Percentiles rank a stretch among this genome's conserved stretches.
Conservation (phyloP, 1,284 basidiomycete genomes). For the Meira nashicola region DNA sequence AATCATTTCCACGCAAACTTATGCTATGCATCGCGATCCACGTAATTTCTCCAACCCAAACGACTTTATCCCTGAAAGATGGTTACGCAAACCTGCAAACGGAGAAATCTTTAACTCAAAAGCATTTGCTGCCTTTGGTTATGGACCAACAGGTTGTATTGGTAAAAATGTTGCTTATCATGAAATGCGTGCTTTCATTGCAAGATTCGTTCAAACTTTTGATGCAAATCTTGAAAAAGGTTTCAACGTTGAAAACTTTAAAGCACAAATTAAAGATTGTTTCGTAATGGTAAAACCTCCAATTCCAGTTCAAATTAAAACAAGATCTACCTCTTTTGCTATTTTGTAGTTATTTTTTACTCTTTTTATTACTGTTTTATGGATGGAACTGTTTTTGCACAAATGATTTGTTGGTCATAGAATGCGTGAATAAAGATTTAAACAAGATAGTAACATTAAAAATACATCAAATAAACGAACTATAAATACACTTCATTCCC, state of each 20-base stretch:
- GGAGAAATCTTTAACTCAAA: slow-evolving; percentile 18
- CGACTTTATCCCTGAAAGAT: slow-evolving; percentile 21
- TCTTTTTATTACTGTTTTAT: too few relatives aligned
- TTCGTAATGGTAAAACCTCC: slow-evolving; percentile 11
- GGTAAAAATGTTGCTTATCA: slow-evolving; percentile 24
- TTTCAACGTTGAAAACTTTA: neutral
- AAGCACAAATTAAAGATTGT: neutral
- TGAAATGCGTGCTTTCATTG: slow-evolving; percentile 20
- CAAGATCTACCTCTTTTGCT: neutral
- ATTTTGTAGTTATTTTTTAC: neutral
- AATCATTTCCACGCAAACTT: slow-evolving; percentile 20
- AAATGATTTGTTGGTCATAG: too few relatives aligned
- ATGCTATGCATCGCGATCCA: slow-evolving; percentile 21
- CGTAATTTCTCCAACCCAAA: slow-evolving; percentile 24
- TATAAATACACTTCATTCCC: too few relatives aligned
- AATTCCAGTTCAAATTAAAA: slow-evolving; percentile 5
- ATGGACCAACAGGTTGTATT: slow-evolving; percentile 23
- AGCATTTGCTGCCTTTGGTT: slow-evolving; percentile 23
- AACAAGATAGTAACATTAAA: too few relatives aligned
- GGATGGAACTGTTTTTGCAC: too few relatives aligned
- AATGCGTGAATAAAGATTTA: too few relatives aligned
- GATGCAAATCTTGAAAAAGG: slow-evolving; percentile 11
- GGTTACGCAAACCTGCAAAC: slow-evolving; percentile 16
- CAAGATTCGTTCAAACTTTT: slow-evolving; percentile 20
- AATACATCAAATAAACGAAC: too few relatives aligned